Conservation (phyloP, 1,284 basidiomycete genomes). For the Leccinum angustisporum region DNA sequence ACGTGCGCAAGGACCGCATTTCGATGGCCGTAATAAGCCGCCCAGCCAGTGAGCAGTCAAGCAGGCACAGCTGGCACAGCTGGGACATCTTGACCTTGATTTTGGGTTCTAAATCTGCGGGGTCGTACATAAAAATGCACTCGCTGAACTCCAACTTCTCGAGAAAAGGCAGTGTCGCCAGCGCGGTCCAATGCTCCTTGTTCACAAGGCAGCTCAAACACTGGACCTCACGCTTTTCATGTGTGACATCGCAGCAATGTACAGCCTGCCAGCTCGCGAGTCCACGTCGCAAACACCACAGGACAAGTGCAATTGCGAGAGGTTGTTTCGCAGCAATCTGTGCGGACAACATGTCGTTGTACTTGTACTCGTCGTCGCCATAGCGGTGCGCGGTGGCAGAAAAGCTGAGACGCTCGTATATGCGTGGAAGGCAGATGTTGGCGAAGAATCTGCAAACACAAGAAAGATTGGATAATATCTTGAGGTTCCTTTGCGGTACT, state of each 20-base stretch:
- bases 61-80: not conserved
- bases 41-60: not conserved
- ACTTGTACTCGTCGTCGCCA: too few relatives aligned
- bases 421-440: too few relatives aligned
- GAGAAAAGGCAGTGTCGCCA: not conserved
- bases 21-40: not conserved
- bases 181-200: not conserved
- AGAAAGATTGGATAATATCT: too few relatives aligned
- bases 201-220: not conserved
- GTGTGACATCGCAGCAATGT: not conserved
- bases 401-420: too few relatives aligned
- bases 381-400: too few relatives aligned
- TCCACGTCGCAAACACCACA: not conserved
- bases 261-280: not conserved
- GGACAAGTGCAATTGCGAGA: not conserved
- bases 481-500: too few relatives aligned
- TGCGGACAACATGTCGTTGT: too few relatives aligned
- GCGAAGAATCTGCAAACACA: too few relatives aligned
- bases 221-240: not conserved
- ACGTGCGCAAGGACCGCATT: not conserved
- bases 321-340: not conserved
- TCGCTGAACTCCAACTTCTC: not conserved
- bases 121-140: not conserved
- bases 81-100: not conserved
- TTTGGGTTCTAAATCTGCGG: not conserved